These are phyloP conservation scores for Cicer pinnatifidum DNA, from an alignment of 306 rosid species.

Conservation along the genomic window DNA sequence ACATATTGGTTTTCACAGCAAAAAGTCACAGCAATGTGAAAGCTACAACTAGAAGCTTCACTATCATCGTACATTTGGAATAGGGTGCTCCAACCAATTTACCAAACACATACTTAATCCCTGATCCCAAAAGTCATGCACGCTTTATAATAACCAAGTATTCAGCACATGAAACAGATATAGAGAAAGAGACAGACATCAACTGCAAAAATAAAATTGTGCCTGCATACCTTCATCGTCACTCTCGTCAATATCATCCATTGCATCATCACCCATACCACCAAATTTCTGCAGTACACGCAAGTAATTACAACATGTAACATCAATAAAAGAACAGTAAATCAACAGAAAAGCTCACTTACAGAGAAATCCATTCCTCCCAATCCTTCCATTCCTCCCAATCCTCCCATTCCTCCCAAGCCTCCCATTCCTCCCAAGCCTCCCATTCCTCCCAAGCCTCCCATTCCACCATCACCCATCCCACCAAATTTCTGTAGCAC, in stretches of 20 bases:
- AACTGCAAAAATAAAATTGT: slow-evolving; percentile 26
- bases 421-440: not conserved
- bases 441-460: not conserved
- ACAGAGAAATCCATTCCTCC: slow-evolving; percentile 99
- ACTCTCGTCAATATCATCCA: slow-evolving; percentile 70
- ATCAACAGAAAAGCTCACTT: slow-evolving; percentile 46
- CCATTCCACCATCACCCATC: not conserved
- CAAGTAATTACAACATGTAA: not conserved
- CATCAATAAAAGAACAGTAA: not conserved
- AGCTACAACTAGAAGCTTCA: no score
- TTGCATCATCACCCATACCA: slow-evolving; percentile 53
- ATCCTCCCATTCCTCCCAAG: not conserved
- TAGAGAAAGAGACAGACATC: not conserved
- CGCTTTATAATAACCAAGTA: not conserved
- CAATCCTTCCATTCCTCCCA: slow-evolving; percentile 40
- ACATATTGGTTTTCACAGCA: no score
- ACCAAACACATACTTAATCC: no score
- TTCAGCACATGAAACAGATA: not conserved
- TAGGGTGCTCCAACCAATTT: no score
- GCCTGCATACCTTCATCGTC: slow-evolving; percentile 68
- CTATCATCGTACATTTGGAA: no score
- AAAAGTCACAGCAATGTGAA: no score
- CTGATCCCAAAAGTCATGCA: not conserved
- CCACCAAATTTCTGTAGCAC: slow-evolving; percentile 23
- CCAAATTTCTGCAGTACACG: slow-evolving; percentile 74